phyloP scores from a whole-genome alignment of 2,329 filamentous ascomycete species.

The Monosporascus sp. region DNA sequence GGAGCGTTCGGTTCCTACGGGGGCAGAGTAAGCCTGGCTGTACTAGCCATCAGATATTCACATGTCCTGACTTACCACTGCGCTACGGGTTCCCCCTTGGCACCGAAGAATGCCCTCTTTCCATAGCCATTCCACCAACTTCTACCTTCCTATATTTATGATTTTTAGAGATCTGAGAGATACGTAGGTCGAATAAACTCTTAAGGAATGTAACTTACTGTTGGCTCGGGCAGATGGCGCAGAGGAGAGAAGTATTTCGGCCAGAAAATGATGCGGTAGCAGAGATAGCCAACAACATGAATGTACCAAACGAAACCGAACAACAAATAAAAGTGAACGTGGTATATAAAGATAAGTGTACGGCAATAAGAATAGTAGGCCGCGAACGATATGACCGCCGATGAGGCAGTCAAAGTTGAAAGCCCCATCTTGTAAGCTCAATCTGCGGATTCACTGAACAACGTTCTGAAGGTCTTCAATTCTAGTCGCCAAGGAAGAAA shows the following conservation, averaged over 20 bases:
- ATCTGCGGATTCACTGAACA: too few species aligned
- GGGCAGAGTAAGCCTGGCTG: background rate
- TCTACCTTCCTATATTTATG: slow-evolving; percentile 1
- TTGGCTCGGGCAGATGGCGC: slow-evolving; percentile 5
- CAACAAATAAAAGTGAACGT: background rate
- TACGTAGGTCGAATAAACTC: too few species aligned
- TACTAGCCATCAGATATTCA: too few species aligned
- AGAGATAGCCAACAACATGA: background rate
- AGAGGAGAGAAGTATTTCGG: slow-evolving; percentile 8
- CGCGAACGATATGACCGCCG: too few species aligned
- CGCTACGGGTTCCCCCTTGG: slow-evolving; percentile 2
- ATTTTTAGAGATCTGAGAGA: too few species aligned
- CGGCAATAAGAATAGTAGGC: too few species aligned
- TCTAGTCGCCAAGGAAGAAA: too few species aligned
- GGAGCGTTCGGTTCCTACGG: slow-evolving; percentile 2
- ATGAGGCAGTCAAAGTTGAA: too few species aligned
- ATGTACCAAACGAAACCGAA: background rate
- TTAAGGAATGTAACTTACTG: background rate
- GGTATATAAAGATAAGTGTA: too few species aligned
- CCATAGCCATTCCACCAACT: slow-evolving; percentile 9
- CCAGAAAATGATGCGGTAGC: slow-evolving; percentile 2
- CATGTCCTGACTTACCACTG: slow-evolving; percentile 1
- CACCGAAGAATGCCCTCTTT: slow-evolving; percentile 1
- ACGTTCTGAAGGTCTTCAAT: too few species aligned
- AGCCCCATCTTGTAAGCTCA: too few species aligned